Percentiles rank a stretch among this genome's conserved stretches.
Conservation (phyloP, 257 asterid genomes). For the Voacanga thouarsii region DNA sequence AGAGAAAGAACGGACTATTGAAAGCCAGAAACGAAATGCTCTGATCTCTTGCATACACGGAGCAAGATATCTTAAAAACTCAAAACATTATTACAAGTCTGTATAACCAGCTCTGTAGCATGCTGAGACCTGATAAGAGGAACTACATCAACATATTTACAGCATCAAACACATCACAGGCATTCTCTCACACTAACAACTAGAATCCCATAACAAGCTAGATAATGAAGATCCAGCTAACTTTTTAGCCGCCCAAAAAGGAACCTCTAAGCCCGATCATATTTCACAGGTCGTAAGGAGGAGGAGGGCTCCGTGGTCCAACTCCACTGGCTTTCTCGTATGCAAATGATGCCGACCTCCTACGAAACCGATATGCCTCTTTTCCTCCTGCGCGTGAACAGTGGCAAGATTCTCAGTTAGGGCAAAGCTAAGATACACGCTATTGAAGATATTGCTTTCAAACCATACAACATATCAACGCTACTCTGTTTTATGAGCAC, state of each 20-base stretch:
- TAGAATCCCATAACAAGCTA: conserved; percentile 17
- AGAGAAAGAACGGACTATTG: not conserved
- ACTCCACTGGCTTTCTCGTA: conserved; percentile 69
- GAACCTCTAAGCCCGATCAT: not conserved
- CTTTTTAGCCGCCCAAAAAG: conserved; percentile 16
- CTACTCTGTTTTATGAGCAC: no score
- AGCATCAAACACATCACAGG: conserved; percentile 3
- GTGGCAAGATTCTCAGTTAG: not conserved
- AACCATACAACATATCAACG: not conserved
- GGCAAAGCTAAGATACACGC: no score
- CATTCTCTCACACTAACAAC: conserved; percentile 5
- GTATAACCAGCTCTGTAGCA: conserved; percentile 7
- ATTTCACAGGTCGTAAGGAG: conserved; percentile 88
- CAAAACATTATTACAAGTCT: conserved; percentile 7
- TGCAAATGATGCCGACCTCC: conserved; percentile 78
- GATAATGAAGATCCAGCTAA: conserved; percentile 6
- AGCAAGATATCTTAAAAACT: conserved; percentile 18
- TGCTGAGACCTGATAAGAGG: not conserved
- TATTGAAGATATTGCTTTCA: not conserved
- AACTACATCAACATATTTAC: conserved; percentile 19
- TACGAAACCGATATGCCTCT: conserved; percentile 69
- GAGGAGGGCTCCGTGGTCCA: conserved; percentile 94
- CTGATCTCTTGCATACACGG: conserved; percentile 5
- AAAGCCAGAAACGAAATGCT: not conserved
- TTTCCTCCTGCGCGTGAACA: conserved; percentile 54